A percentile compares a stretch with the other conserved stretches of the same genome.
These are phyloP conservation scores for Conticribra weissflogii DNA, from an alignment of 108 stramenopile species.

Conservation along the genomic window DNA sequence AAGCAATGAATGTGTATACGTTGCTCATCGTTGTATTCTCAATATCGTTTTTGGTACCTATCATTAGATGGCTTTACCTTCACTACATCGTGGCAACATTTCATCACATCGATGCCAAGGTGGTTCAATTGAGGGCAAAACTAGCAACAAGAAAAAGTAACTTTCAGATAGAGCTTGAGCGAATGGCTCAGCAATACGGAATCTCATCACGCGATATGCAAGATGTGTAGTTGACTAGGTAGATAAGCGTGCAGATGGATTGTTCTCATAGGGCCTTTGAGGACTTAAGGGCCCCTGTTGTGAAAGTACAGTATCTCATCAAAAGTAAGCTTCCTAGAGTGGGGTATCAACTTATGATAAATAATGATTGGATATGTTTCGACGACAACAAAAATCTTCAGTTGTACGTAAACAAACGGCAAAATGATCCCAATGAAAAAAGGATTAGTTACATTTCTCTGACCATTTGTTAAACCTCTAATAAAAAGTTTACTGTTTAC, in stretches of 20 bases:
- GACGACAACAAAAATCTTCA: no score
- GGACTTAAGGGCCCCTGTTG: no score
- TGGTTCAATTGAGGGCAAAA: constrained; percentile 16
- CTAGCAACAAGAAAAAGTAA: constrained; percentile 20
- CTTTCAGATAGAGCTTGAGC: constrained; percentile 30
- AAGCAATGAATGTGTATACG: constrained; percentile 36
- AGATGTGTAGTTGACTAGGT: background rate
- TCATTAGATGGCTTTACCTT: constrained; percentile 22
- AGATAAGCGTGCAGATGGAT: background rate
- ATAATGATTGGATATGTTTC: no score
- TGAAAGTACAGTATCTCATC: no score
- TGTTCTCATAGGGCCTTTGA: background rate
- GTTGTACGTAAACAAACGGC: no score
- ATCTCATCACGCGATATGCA: constrained; percentile 4
- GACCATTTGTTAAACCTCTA: no score
- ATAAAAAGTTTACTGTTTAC: no score
- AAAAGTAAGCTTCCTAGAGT: no score
- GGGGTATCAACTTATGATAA: no score
- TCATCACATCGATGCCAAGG: constrained; percentile 4
- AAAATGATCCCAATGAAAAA: no score
- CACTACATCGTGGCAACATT: constrained; percentile 15
- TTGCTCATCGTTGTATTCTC: constrained; percentile 34
- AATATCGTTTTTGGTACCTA: constrained; percentile 36
- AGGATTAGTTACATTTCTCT: no score
- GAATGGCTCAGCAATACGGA: constrained; percentile 29